Evolutionary conservation across 179 eudicot species (phyloP).

Genomic region (Silene coronaria): DNA sequence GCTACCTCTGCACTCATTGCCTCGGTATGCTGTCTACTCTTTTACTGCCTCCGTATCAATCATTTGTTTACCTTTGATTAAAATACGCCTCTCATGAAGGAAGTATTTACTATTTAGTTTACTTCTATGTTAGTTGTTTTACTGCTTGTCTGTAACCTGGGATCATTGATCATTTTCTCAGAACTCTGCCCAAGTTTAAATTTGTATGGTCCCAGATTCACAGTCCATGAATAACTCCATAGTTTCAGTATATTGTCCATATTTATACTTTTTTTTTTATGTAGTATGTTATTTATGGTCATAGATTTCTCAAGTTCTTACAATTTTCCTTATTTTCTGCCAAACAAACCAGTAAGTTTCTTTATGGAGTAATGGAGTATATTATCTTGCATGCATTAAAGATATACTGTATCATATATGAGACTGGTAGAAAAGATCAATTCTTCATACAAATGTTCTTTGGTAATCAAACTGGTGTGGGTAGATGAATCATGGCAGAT

Average conservation of each 20-base stretch:
- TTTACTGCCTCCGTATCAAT: background rate
- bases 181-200: background rate
- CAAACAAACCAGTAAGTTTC: background rate
- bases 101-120: no score
- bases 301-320: background rate
- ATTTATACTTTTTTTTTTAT: no score
- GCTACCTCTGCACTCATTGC: constrained; percentile 92
- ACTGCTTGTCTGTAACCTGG: background rate
- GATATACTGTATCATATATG: background rate
- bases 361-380: background rate
- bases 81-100: no score
- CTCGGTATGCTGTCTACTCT: constrained; percentile 47
- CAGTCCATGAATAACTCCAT: no score
- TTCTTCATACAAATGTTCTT: background rate
- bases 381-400: background rate
- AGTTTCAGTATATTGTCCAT: background rate
- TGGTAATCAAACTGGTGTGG: background rate
- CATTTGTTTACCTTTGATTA: no score
- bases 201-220: no score
- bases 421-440: background rate
- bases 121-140: background rate
- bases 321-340: background rate
- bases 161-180: background rate
- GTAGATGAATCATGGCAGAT: background rate
- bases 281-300: no score